Evolutionary conservation across 768 basidiomycete genomes (phyloP).

Genomic region (Pulveroboletus sp.): DNA sequence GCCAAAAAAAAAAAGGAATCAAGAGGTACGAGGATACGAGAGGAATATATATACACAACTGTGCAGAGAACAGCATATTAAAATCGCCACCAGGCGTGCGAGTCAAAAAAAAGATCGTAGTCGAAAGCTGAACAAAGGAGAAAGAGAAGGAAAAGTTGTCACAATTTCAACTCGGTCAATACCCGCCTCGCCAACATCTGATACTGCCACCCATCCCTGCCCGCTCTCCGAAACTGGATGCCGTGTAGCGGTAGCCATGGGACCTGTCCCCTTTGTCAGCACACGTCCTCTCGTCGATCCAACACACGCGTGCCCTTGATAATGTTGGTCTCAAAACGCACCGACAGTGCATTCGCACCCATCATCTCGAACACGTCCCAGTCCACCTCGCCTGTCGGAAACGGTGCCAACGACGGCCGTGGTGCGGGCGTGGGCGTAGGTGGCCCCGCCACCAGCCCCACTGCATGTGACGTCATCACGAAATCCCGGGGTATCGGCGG

Average conservation of each 20-base stretch:
- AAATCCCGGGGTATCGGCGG: conserved; percentile 82
- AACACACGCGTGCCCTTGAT: too few species aligned
- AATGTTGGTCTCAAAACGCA: conserved; percentile 95
- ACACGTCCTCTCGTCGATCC: conserved; percentile 22
- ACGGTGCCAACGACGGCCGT: conserved; percentile 42
- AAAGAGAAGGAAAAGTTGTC: too few species aligned
- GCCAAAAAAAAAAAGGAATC: too few species aligned
- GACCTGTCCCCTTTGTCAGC: too few species aligned
- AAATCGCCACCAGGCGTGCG: too few species aligned
- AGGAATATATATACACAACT: too few species aligned
- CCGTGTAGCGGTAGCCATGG: conserved; percentile 93
- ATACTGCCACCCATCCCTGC: conserved; percentile 96
- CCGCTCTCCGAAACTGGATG: conserved; percentile 88
- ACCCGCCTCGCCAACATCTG: conserved; percentile 91
- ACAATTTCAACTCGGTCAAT: conserved; percentile 85
- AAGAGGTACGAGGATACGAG: too few species aligned
- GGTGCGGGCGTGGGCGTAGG: conserved; percentile 30
- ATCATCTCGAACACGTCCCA: conserved; percentile 69
- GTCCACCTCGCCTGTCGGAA: conserved; percentile 67
- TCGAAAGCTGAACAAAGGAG: too few species aligned
- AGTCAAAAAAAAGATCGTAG: too few species aligned
- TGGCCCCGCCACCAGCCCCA: conserved; percentile 6
- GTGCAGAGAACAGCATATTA: too few species aligned
- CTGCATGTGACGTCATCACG: conserved; percentile 27
- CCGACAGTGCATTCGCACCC: conserved; percentile 76